These are phyloP conservation scores for Xerocomellus dryophilus DNA, from an alignment of 768 basidiomycete genomes.

Conservation along the genomic window DNA sequence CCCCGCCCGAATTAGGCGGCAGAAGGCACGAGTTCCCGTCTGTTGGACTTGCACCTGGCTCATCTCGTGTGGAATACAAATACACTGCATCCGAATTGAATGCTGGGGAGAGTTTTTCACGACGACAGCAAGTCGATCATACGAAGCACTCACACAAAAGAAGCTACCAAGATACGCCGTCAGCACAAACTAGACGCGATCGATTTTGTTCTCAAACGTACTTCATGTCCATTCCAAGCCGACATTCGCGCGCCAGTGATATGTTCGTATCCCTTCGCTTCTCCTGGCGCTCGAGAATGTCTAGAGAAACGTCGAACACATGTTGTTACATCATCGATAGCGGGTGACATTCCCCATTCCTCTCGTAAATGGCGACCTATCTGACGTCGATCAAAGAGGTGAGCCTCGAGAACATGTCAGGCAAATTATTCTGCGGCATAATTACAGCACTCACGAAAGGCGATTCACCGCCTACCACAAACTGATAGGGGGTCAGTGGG, in stretches of 20 bases:
- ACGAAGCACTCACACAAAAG: conserved; percentile 51
- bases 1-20: conserved; percentile 25
- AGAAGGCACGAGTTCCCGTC: conserved; percentile 26
- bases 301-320: conserved; percentile 83
- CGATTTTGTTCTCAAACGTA: conserved; percentile 27
- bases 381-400: conserved; percentile 78
- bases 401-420: conserved; percentile 13
- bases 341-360: conserved; percentile 66
- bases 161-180: conserved; percentile 41
- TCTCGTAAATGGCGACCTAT: conserved; percentile 54
- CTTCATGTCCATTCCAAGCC: conserved; percentile 70
- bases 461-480: conserved; percentile 81
- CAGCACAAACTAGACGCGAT: conserved; percentile 3
- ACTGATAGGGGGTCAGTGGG: conserved; percentile 75
- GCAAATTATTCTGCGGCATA: neutral
- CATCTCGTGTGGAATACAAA: conserved; percentile 69
- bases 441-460: conserved; percentile 54
- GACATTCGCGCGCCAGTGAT: conserved; percentile 78
- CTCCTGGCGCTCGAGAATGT: conserved; percentile 32
- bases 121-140: conserved; percentile 2
- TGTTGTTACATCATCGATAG: conserved; percentile 53
- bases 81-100: conserved; percentile 73
- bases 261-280: conserved; percentile 48
- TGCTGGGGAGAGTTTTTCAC: conserved; percentile 40
- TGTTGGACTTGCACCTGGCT: conserved; percentile 36